phyloP scores from a whole-genome alignment of 768 basidiomycete genomes.

The Termitomyces sp. region DNA sequence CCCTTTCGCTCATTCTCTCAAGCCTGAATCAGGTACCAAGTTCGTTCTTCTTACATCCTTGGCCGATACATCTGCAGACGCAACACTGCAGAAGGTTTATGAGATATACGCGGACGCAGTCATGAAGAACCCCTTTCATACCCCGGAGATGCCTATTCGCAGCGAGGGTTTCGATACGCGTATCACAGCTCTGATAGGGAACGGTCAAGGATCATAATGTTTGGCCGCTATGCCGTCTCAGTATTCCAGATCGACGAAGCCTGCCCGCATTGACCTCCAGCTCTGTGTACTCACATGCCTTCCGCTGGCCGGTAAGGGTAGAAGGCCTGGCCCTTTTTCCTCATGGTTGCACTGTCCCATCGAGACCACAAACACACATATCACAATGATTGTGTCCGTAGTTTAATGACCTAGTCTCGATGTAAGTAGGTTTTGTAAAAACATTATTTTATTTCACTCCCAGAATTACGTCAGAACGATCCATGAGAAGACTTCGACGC shows the following conservation, averaged over 20 bases:
- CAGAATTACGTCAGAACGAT: not conserved
- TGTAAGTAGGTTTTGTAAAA: too few relatives aligned
- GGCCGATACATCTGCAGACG: slow-evolving; percentile 61
- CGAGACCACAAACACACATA: not conserved
- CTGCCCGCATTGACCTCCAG: not conserved
- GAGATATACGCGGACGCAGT: slow-evolving; percentile 92
- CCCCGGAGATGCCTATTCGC: slow-evolving; percentile 98
- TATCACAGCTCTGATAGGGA: slow-evolving; percentile 56
- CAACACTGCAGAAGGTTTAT: slow-evolving; percentile 80
- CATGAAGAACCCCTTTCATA: slow-evolving; percentile 99
- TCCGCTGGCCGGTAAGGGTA: not conserved
- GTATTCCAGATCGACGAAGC: not conserved
- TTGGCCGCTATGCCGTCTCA: not conserved
- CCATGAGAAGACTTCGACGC: not conserved
- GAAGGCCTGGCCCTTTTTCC: not conserved
- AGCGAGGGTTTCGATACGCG: slow-evolving; percentile 82
- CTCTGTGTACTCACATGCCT: not conserved
- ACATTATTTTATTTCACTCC: not conserved
- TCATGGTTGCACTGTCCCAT: too few relatives aligned
- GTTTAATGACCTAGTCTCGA: not conserved
- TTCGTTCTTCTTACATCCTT: slow-evolving; percentile 89
- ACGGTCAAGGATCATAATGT: slow-evolving; percentile 24
- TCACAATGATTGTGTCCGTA: not conserved
- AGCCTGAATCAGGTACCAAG: slow-evolving; percentile 68
- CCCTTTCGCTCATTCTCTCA: not conserved